Evolutionary conservation across 306 rosid genomes (phyloP).

Genomic region (Sindora glabra): DNA sequence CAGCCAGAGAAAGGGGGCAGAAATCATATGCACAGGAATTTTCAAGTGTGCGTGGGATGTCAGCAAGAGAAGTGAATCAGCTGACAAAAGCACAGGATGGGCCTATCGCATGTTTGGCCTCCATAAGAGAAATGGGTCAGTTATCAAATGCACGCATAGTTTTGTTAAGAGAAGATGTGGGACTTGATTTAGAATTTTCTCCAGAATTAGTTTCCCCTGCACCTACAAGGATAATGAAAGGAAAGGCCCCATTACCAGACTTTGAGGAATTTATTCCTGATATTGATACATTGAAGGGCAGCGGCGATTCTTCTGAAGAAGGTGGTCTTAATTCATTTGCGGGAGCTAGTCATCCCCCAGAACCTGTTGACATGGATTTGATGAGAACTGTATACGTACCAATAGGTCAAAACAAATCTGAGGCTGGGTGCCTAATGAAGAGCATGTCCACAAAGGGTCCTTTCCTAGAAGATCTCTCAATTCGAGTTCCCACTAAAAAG

Average conservation of each 20-base stretch:
- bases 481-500: slow-evolving; percentile 59
- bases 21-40: slow-evolving; percentile 26
- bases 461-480: slow-evolving; percentile 77
- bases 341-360: slow-evolving; percentile 98
- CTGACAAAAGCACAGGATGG: slow-evolving; percentile 36
- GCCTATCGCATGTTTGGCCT: slow-evolving; percentile 28
- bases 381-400: slow-evolving; percentile 81
- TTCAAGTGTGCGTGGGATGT: slow-evolving; percentile 18
- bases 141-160: slow-evolving; percentile 46
- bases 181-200: slow-evolving; percentile 27
- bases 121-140: slow-evolving; percentile 49
- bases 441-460: slow-evolving; percentile 76
- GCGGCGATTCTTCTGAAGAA: slow-evolving; percentile 52
- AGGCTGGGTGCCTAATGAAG: slow-evolving; percentile 67
- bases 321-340: slow-evolving; percentile 66
- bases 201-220: slow-evolving; percentile 32
- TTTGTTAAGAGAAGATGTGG: slow-evolving; percentile 49
- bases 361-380: slow-evolving; percentile 87
- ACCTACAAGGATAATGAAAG: slow-evolving; percentile 45
- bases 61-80: slow-evolving; percentile 39
- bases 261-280: slow-evolving; percentile 44
- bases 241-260: slow-evolving; percentile 52
- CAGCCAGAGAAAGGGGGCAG: slow-evolving; percentile 29
- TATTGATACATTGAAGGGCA: slow-evolving; percentile 43
- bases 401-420: slow-evolving; percentile 62